phyloP scores from a whole-genome alignment of 371 early-diverging fungal species.

The Thermomucor indicae-seudaticae region DNA sequence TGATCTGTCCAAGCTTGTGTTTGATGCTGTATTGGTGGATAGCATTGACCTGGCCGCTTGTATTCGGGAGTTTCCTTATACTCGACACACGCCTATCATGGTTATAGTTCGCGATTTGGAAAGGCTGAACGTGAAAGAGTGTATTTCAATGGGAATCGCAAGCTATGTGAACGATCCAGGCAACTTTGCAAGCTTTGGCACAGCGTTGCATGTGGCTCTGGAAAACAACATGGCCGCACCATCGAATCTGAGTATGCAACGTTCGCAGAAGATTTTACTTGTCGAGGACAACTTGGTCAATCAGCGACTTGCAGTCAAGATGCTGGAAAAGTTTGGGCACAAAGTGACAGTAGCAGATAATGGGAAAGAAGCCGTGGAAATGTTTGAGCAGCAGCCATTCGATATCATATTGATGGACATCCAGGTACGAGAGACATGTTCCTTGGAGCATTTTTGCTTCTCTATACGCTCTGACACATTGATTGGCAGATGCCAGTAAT shows the following conservation, averaged over 20 bases:
- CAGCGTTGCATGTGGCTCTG: conserved; percentile 64
- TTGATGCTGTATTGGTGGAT: conserved; percentile 6
- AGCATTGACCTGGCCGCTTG: conserved; percentile 1
- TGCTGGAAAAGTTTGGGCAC: conserved; percentile 74
- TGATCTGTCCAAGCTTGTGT: not conserved
- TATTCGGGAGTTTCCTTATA: conserved; percentile 31
- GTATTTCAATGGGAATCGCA: conserved; percentile 55
- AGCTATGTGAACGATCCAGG: conserved; percentile 57
- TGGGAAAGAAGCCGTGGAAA: conserved; percentile 72
- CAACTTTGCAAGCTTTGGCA: conserved; percentile 56
- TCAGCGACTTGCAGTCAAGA: conserved; percentile 72
- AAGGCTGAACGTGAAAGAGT: conserved; percentile 46
- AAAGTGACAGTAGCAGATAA: conserved; percentile 68
- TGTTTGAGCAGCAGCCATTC: conserved; percentile 50
- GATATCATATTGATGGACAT: conserved; percentile 82
- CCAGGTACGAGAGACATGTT: conserved; percentile 22
- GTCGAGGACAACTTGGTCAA: conserved; percentile 85
- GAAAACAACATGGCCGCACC: conserved; percentile 61
- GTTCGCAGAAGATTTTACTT: conserved; percentile 63
- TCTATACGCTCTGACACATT: no score
- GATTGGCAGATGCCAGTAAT: conserved; percentile 59
- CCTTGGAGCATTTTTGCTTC: no score
- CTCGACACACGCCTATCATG: conserved; percentile 59
- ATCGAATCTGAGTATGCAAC: conserved; percentile 42
- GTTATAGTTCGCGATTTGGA: conserved; percentile 35